A percentile compares a stretch with the other conserved stretches of the same genome.
These are phyloP conservation scores for Globisporangium barbulae DNA, from an alignment of 352 stramenopile species.

Conservation along the genomic window DNA sequence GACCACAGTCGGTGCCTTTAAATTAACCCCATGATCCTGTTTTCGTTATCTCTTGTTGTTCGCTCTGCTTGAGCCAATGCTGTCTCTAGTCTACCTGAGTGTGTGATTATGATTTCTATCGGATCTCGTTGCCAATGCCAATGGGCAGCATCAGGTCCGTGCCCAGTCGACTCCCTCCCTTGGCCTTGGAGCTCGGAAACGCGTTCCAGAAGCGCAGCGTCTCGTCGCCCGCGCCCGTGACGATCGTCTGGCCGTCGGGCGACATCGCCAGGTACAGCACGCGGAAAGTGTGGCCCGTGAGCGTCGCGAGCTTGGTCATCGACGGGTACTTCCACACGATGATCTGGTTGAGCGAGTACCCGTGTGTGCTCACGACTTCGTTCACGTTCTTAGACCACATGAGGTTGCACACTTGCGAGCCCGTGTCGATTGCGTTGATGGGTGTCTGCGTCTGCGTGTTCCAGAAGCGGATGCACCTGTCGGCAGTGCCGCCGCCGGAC, in stretches of 20 bases:
- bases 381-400: conserved; percentile 97
- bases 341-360: conserved; percentile 98
- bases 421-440: conserved; percentile 94
- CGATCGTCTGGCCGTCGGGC: conserved; percentile 96
- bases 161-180: conserved; percentile 43
- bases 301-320: conserved; percentile 95
- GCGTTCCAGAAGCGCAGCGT: conserved; percentile 98
- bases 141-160: conserved; percentile 57
- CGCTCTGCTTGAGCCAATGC: conserved; percentile 12
- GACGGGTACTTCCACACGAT: conserved; percentile 97
- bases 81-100: conserved; percentile 6
- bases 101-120: conserved; percentile 25
- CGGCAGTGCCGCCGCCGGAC: conserved; percentile 94
- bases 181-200: conserved; percentile 86
- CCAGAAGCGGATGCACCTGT: conserved; percentile 97
- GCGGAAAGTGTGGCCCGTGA: conserved; percentile 95
- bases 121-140: conserved; percentile 53
- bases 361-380: conserved; percentile 98
- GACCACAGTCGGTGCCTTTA: background rate
- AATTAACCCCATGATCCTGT: conserved; percentile 9
- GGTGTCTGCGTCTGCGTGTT: conserved; percentile 91
- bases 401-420: conserved; percentile 96
- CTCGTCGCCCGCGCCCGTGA: conserved; percentile 97
- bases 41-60: conserved; percentile 1
- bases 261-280: conserved; percentile 97